These are phyloP conservation scores for Juncus inflexus DNA, from an alignment of 176 grass and related monocot species.

Conservation along the genomic window DNA sequence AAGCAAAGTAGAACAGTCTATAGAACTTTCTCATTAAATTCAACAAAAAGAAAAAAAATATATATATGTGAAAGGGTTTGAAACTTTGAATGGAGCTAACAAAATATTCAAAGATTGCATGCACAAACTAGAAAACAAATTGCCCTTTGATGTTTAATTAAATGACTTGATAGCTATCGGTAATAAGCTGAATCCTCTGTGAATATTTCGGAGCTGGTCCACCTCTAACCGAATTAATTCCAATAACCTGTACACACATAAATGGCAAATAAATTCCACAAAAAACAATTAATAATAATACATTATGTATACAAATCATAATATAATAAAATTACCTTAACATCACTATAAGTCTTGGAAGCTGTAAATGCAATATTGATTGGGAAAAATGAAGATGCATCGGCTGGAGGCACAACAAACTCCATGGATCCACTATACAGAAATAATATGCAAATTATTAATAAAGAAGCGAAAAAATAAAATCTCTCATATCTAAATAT, in stretches of 20 bases:
- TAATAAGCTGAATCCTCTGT: conserved; percentile 48
- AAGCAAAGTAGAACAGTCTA: not conserved
- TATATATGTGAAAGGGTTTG: too few relatives aligned
- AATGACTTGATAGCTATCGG: conserved; percentile 60
- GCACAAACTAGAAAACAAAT: not conserved
- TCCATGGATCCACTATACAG: conserved; percentile 69
- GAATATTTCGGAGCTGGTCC: conserved; percentile 52
- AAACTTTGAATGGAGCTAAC: not conserved
- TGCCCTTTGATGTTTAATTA: conserved; percentile 14
- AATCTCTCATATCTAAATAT: conserved; percentile 9
- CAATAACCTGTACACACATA: conserved; percentile 38
- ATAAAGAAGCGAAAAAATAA: not conserved
- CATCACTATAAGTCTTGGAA: conserved; percentile 68
- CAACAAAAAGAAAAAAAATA: not conserved
- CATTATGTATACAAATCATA: not conserved
- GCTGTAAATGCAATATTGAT: conserved; percentile 69
- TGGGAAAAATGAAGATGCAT: conserved; percentile 72
- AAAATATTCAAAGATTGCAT: not conserved
- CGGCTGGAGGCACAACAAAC: conserved; percentile 65
- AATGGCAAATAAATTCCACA: not conserved
- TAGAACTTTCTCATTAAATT: too few relatives aligned
- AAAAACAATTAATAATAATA: conserved; percentile 5
- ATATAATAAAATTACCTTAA: conserved; percentile 40
- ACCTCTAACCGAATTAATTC: conserved; percentile 49
- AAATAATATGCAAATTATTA: conserved; percentile 5